Conservation (phyloP, 1,284 basidiomycete species). For the Rhodotorula sp. region DNA sequence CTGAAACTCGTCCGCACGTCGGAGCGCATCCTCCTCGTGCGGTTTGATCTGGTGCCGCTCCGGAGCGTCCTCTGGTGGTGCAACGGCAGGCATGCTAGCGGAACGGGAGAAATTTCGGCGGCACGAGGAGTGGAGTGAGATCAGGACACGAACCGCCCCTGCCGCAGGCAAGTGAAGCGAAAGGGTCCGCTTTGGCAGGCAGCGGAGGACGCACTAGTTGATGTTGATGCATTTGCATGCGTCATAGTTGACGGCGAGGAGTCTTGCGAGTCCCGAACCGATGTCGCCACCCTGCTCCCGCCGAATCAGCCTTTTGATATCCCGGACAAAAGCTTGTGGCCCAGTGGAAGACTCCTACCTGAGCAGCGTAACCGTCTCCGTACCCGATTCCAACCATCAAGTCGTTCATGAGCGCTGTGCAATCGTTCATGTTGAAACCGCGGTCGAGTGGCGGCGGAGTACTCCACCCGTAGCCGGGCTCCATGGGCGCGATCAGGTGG, state of each 20-base stretch:
- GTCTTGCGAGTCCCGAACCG: slow-evolving; percentile 27
- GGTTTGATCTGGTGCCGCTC: slow-evolving; percentile 11
- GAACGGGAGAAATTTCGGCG: too few species aligned
- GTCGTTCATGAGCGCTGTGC: slow-evolving; percentile 46
- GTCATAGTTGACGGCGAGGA: slow-evolving; percentile 24
- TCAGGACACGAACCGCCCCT: neutral
- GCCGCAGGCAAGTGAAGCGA: too few species aligned
- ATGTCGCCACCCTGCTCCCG: slow-evolving; percentile 35
- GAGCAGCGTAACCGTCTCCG: slow-evolving; percentile 47
- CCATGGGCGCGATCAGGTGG: slow-evolving; percentile 47
- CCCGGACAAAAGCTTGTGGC: too few species aligned
- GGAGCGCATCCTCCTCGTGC: slow-evolving; percentile 15
- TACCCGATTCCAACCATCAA: slow-evolving; percentile 51
- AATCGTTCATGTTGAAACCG: slow-evolving; percentile 46
- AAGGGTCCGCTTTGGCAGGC: too few species aligned
- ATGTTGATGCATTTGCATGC: slow-evolving; percentile 30
- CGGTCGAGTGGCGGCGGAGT: slow-evolving; percentile 42
- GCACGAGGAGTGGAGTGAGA: neutral
- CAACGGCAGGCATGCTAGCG: slow-evolving; percentile 14
- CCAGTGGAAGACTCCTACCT: slow-evolving; percentile 17
- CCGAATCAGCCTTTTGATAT: too few species aligned
- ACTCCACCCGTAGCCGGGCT: slow-evolving; percentile 46
- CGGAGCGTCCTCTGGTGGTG: neutral
- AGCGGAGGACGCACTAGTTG: slow-evolving; percentile 32
- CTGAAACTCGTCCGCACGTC: slow-evolving; percentile 22